A percentile compares a stretch with the other conserved stretches of the same genome.
These are phyloP conservation scores for Theileria luwenshuni DNA, from an alignment of 169 alveolate species.

Conservation along the genomic window DNA sequence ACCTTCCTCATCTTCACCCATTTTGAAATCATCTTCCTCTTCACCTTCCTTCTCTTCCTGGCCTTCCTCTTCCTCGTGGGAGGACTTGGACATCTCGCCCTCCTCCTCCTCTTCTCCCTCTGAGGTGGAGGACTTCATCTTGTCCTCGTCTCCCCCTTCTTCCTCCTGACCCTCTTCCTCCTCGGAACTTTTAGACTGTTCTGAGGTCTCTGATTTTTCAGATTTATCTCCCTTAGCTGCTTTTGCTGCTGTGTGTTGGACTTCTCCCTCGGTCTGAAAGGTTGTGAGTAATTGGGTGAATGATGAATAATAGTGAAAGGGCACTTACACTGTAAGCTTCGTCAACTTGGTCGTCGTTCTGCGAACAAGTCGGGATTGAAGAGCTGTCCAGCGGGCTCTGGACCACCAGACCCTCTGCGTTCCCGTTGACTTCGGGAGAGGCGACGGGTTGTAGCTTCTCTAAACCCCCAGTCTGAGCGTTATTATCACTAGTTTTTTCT, in stretches of 20 bases:
- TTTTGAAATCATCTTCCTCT: constrained; percentile 9
- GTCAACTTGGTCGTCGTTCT: constrained; percentile 35
- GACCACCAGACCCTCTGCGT: constrained; percentile 39
- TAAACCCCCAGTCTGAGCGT: constrained; percentile 15
- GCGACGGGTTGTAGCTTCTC: constrained; percentile 54
- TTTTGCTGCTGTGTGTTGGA: constrained; percentile 8
- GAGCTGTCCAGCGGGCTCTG: constrained; percentile 38
- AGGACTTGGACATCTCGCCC: constrained; percentile 8
- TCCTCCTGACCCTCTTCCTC: constrained; percentile 5
- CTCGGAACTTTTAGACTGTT: constrained; percentile 2
- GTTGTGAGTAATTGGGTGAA: not conserved
- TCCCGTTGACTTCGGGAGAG: constrained; percentile 50
- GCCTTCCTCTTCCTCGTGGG: not conserved
- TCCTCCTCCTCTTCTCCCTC: constrained; percentile 26
- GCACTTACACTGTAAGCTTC: constrained; percentile 40
- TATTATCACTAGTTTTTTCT: not conserved
- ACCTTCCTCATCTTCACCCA: constrained; percentile 1
- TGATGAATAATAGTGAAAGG: not conserved
- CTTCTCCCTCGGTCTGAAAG: constrained; percentile 11
- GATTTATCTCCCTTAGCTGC: not conserved
- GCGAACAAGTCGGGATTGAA: constrained; percentile 38
- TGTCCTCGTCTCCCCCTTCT: constrained; percentile 23
- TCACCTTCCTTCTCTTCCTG: constrained; percentile 22
- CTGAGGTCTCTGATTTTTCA: constrained; percentile 11
- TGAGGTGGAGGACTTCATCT: not conserved